Evolutionary conservation across 2,329 filamentous ascomycete genomes (phyloP), one percentile per base, ranked within the genome.

Genomic region (Verruconis gallopava): DNA sequence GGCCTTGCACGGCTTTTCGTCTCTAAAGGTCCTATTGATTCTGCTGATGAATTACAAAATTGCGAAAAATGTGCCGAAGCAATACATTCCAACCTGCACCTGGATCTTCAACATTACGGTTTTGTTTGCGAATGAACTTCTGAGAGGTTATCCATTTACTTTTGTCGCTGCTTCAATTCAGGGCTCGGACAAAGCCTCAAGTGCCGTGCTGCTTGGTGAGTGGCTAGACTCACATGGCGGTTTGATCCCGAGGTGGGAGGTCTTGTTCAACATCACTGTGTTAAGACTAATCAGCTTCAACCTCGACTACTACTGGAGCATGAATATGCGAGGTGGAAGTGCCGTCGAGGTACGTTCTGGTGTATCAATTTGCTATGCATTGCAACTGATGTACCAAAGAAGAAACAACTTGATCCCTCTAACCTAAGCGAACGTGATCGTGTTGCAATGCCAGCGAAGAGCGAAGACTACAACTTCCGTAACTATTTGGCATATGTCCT

Each of bases 261-360:
- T 98, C n/a, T 71, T 95, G 4, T 98, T 98, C 71, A 98, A 98
- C 55, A 77, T 98, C 47, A 95, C 89, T 3, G 80, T 96, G 19
- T 66, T 98, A 43, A 79, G 91, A 4, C 69, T 96, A 37, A 86
- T 98, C 53, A 95, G 89, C 58, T 98, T 94, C 71, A 96, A 96
- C 59, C 62, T 98, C 56, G 91, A 98, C 62, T 88, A 93, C 58
- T 89, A 93, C 59, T 98, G 91, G 89, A 91, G 84, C 52, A 60
- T 82, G 2, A 77, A 82, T 48, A 70, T 75, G 45, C 65, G 72
- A 30, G 66, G 68, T 18, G 64, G 72, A 20, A 88, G 76, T 53
- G 71, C 81, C 5, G 60, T 94, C 33, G 89, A 96, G 79, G 91
- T 96, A 75, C 58, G 75, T 28, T 14, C 19, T 20, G 42, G 9